Percentiles rank a stretch among this genome's conserved stretches.
These are phyloP conservation scores for Cladophialophora carrionii DNA, from an alignment of 2,329 filamentous ascomycete genomes.

Conservation along the genomic window DNA sequence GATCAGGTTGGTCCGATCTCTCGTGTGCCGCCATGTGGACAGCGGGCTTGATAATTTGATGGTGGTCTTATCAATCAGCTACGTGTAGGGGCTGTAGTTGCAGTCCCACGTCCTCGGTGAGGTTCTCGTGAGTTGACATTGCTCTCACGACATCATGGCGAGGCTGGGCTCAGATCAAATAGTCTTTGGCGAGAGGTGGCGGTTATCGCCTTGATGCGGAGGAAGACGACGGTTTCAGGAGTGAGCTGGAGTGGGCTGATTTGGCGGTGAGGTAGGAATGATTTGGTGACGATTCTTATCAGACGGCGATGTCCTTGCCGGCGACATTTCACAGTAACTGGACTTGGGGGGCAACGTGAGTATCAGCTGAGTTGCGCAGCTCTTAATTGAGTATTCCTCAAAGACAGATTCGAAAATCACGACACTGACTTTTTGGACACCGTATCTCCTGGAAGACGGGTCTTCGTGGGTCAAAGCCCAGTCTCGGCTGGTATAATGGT, in stretches of 20 bases:
- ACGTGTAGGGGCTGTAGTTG: not conserved
- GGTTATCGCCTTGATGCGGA: not conserved
- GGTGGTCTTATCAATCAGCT: not conserved
- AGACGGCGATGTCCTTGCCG: not conserved
- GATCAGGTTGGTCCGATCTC: not conserved
- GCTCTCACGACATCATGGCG: not conserved
- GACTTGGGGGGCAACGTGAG: not conserved
- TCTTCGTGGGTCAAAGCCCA: not conserved
- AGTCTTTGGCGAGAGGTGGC: not conserved
- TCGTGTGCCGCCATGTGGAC: not conserved
- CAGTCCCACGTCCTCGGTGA: not conserved
- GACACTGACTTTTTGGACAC: not conserved
- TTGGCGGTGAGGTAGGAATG: not conserved
- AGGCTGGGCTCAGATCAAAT: not conserved
- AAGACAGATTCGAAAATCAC: not conserved
- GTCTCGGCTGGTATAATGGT: not conserved
- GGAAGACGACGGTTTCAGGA: too few species aligned
- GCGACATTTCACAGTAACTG: not conserved
- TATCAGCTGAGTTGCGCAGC: not conserved
- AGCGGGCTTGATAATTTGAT: not conserved
- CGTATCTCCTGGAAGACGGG: not conserved
- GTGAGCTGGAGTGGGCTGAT: not conserved
- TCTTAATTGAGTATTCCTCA: not conserved
- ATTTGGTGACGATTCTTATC: not conserved
- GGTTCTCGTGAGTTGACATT: not conserved